Percentiles rank a stretch among this genome's conserved stretches.
Conservation (phyloP, 768 basidiomycete species). For the Podaxis pistillaris region DNA sequence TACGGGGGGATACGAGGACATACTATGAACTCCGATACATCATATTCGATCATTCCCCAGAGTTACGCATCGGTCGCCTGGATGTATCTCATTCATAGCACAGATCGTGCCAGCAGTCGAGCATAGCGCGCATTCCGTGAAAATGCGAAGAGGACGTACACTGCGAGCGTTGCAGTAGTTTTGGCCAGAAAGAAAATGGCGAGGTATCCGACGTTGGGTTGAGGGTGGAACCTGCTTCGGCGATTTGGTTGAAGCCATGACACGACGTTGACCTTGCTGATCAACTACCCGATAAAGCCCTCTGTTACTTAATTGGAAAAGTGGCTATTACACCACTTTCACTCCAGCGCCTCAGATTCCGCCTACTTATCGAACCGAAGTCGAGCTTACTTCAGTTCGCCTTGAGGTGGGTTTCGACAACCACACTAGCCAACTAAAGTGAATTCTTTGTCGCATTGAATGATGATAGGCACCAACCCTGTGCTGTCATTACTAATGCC, state of each 20-base stretch:
- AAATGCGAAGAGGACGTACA: background rate
- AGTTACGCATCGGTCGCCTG: conserved; percentile 61
- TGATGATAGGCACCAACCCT: too few relatives aligned
- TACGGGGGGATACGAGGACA: conserved; percentile 14
- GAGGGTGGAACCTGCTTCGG: background rate
- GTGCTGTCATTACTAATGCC: too few relatives aligned
- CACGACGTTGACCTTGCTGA: background rate
- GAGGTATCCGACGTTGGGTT: background rate
- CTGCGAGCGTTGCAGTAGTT: background rate
- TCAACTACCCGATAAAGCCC: background rate
- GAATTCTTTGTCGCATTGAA: too few relatives aligned
- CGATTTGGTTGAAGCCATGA: conserved; percentile 12
- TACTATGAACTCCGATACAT: conserved; percentile 50
- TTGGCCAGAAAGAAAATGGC: conserved; percentile 1
- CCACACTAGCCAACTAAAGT: too few relatives aligned
- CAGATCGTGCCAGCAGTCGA: conserved; percentile 54
- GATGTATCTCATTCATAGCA: conserved; percentile 57
- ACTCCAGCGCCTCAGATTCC: too few relatives aligned
- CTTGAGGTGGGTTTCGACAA: too few relatives aligned
- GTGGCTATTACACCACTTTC: too few relatives aligned
- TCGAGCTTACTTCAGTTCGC: too few relatives aligned
- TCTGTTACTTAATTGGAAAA: too few relatives aligned
- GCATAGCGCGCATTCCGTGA: conserved; percentile 56
- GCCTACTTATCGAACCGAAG: too few relatives aligned
- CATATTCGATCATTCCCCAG: conserved; percentile 46